A percentile compares a stretch with the other conserved stretches of the same genome.
Evolutionary conservation across 208 protist genomes (phyloP).

Genomic region (Strigomonas culicis): DNA sequence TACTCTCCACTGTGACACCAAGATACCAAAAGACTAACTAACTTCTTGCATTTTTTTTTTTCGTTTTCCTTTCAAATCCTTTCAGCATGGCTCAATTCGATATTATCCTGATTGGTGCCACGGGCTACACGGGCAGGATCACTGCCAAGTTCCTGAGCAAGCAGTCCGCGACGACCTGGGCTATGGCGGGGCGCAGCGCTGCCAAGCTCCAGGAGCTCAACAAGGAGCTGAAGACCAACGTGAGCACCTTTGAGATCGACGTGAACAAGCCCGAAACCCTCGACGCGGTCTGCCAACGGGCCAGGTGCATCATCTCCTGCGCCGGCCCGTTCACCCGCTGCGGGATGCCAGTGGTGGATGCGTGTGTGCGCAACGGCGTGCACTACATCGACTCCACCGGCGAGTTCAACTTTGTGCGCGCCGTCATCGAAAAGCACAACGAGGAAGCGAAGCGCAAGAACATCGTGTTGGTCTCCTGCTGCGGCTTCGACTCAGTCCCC

Average conservation of each 20-base stretch:
- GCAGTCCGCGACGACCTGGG: constrained; percentile 36
- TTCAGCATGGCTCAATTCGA: too few species aligned
- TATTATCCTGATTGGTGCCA: constrained; percentile 80
- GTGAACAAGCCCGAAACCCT: constrained; percentile 41
- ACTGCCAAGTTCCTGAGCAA: constrained; percentile 65
- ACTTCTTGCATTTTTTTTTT: too few species aligned
- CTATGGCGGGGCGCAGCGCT: constrained; percentile 72
- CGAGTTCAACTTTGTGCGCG: constrained; percentile 77
- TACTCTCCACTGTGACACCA: too few species aligned
- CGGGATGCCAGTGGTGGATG: constrained; percentile 85
- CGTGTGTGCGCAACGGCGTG: constrained; percentile 69
- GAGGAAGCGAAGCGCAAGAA: constrained; percentile 51
- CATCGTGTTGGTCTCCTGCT: constrained; percentile 70
- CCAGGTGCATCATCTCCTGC: constrained; percentile 61
- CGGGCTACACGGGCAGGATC: constrained; percentile 81
- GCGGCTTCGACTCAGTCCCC: constrained; percentile 88
- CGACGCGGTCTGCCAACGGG: constrained; percentile 37
- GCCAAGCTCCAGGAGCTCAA: constrained; percentile 52
- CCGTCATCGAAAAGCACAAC: constrained; percentile 62
- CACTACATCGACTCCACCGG: constrained; percentile 93
- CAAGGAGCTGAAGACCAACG: constrained; percentile 34
- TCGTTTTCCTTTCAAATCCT: too few species aligned
- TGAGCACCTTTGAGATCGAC: constrained; percentile 47
- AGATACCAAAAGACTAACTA: too few species aligned
- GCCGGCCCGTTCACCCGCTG: constrained; percentile 80